phyloP scores from a whole-genome alignment of 805 yeast species.

The Monosporozyma aerobia region DNA sequence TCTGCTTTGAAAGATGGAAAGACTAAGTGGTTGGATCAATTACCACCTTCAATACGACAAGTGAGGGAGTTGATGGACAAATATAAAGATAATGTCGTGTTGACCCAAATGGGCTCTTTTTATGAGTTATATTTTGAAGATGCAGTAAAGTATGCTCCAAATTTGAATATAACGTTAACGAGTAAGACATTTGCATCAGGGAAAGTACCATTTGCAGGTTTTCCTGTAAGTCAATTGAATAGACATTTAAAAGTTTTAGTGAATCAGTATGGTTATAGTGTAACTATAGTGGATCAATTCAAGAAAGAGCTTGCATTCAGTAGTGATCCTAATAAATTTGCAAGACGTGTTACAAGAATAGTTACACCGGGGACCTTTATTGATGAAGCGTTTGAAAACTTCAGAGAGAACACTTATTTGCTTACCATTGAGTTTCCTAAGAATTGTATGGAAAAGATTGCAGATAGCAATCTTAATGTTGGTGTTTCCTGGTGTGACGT shows the following conservation, averaged over 20 bases:
- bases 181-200: conserved; percentile 37
- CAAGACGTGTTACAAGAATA: conserved; percentile 66
- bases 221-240: conserved; percentile 64
- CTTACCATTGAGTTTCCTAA: conserved; percentile 56
- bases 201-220: conserved; percentile 78
- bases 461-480: conserved; percentile 35
- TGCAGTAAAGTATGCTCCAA: conserved; percentile 63
- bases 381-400: conserved; percentile 75
- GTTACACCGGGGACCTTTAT: conserved; percentile 89
- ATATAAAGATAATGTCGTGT: conserved; percentile 46
- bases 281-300: conserved; percentile 74
- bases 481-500: conserved; percentile 88
- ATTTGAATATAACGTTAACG: conserved; percentile 65
- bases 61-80: conserved; percentile 36
- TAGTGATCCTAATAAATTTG: conserved; percentile 35
- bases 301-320: conserved; percentile 21
- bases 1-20: background rate
- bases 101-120: conserved; percentile 80
- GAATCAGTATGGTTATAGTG: conserved; percentile 57
- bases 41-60: conserved; percentile 31
- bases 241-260: conserved; percentile 69
- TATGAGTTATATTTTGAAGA: conserved; percentile 86
- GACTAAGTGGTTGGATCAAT: background rate
- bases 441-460: conserved; percentile 31
- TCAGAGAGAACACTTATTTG: conserved; percentile 60